Percentiles rank a stretch among this genome's conserved stretches.
Conservation (phyloP, 306 rosid species). For the Leucaena leucocephala region DNA sequence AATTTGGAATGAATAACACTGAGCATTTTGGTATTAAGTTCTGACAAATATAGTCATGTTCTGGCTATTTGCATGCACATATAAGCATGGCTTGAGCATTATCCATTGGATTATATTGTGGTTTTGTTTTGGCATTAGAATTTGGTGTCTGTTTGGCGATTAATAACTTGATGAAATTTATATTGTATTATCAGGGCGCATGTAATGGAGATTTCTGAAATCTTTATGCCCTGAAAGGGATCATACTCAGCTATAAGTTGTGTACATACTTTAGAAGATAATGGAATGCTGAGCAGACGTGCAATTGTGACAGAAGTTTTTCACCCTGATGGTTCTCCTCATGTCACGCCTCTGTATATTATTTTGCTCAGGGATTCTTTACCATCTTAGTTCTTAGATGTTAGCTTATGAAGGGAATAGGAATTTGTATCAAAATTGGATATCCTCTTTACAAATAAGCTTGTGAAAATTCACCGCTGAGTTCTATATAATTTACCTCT, state of each 20-base stretch:
- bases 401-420: neutral
- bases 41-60: neutral
- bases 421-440: neutral
- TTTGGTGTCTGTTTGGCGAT: neutral
- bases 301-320: constrained; percentile 50
- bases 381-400: neutral
- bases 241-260: constrained; percentile 3
- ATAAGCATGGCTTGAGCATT: neutral
- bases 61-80: neutral
- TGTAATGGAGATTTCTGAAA: neutral
- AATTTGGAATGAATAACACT: neutral
- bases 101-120: neutral
- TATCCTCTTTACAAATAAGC: neutral
- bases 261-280: neutral
- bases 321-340: constrained; percentile 54
- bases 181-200: constrained; percentile 30
- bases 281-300: constrained; percentile 35
- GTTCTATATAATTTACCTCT: neutral
- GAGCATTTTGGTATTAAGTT: neutral
- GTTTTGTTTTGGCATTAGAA: neutral
- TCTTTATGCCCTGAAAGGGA: neutral
- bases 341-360: constrained; percentile 35
- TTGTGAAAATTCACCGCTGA: neutral
- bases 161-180: neutral
- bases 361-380: constrained; percentile 18